Percentiles rank a stretch among this genome's conserved stretches.
phyloP scores from a whole-genome alignment of 805 yeast species.

The Saccharomycopsis olivae region DNA sequence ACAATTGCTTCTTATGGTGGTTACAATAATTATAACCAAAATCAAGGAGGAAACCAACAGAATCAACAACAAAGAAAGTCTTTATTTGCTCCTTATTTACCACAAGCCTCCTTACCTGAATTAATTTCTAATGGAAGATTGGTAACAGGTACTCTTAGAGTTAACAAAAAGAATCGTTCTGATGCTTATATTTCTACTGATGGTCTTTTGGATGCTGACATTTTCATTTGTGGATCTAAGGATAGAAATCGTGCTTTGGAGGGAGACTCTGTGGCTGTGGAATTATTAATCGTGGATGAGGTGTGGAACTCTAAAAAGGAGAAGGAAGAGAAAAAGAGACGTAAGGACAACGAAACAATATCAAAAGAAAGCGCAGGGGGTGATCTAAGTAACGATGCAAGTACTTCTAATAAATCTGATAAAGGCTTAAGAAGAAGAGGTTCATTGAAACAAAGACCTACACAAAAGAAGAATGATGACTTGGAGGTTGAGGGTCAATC shows the following conservation, averaged over 20 bases:
- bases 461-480: slow-evolving; percentile 95
- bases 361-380: slow-evolving; percentile 18
- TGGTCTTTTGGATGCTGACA: slow-evolving; percentile 91
- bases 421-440: slow-evolving; percentile 52
- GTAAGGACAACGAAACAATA: slow-evolving; percentile 48
- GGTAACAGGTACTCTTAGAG: slow-evolving; percentile 87
- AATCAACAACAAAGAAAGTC: slow-evolving; percentile 48
- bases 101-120: slow-evolving; percentile 87
- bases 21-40: slow-evolving; percentile 8
- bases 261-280: slow-evolving; percentile 95
- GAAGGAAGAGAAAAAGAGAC: slow-evolving; percentile 92
- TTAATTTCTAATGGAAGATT: slow-evolving; percentile 81
- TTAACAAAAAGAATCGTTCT: slow-evolving; percentile 90
- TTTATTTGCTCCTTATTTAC: slow-evolving; percentile 89
- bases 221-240: slow-evolving; percentile 95
- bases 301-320: slow-evolving; percentile 96
- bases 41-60: neutral
- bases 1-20: slow-evolving; percentile 16
- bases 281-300: slow-evolving; percentile 87
- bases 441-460: slow-evolving; percentile 87
- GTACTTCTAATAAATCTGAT: slow-evolving; percentile 44
- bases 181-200: slow-evolving; percentile 98
- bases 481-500: slow-evolving; percentile 99
- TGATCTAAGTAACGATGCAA: slow-evolving; percentile 26
- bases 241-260: slow-evolving; percentile 96